Evolutionary conservation across 768 basidiomycete species (phyloP).

Genomic region (Psilocybe tampanensis): DNA sequence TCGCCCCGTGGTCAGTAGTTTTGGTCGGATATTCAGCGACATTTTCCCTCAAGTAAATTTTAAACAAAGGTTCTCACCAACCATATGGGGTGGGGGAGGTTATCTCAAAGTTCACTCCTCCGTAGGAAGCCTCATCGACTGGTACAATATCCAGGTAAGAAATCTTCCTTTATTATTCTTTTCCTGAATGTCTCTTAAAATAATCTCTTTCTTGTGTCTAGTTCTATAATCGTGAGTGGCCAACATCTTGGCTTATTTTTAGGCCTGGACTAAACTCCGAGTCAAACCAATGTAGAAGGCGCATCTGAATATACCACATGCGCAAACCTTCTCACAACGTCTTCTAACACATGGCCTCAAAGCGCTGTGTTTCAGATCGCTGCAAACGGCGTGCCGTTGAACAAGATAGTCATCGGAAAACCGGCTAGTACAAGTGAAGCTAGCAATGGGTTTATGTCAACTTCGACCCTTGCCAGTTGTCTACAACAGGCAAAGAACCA

Average conservation of each 20-base stretch:
- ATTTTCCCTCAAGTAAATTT: not conserved
- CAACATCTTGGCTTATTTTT: slow-evolving; percentile 2
- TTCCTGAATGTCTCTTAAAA: not conserved
- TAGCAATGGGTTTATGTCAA: slow-evolving; percentile 62
- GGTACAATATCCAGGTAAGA: slow-evolving; percentile 57
- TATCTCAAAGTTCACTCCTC: slow-evolving; percentile 55
- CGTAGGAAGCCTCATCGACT: slow-evolving; percentile 65
- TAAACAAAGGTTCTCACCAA: slow-evolving; percentile 42
- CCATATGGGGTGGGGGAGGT: slow-evolving; percentile 47
- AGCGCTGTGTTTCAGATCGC: slow-evolving; percentile 63
- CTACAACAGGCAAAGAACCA: slow-evolving; percentile 57
- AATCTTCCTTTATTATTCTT: not conserved
- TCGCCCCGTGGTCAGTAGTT: slow-evolving; percentile 45
- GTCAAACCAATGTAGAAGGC: slow-evolving; percentile 47
- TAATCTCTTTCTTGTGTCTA: slow-evolving; percentile 17
- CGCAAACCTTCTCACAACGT: slow-evolving; percentile 54
- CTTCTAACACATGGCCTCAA: slow-evolving; percentile 62
- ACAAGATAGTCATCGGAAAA: slow-evolving; percentile 80
- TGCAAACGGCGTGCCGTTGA: slow-evolving; percentile 53
- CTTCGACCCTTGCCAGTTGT: slow-evolving; percentile 59
- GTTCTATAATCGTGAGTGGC: slow-evolving; percentile 48
- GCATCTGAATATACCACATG: slow-evolving; percentile 66
- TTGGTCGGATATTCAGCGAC: not conserved
- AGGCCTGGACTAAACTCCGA: slow-evolving; percentile 9
- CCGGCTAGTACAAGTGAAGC: slow-evolving; percentile 57